phyloP scores from a whole-genome alignment of 2,329 filamentous ascomycete species.

The Microdochium nivale region DNA sequence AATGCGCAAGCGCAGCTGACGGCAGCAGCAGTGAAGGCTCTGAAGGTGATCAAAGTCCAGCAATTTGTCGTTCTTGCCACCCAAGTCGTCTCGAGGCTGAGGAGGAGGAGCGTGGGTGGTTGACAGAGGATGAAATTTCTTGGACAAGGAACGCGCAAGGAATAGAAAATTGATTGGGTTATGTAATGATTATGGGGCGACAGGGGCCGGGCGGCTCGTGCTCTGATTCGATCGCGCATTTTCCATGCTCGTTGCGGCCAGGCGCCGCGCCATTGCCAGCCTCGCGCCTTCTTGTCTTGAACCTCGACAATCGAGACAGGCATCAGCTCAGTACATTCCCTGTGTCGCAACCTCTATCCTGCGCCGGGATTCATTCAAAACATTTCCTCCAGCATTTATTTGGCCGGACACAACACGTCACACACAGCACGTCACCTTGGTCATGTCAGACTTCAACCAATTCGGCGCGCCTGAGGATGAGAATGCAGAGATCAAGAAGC shows the following conservation, averaged over 20 bases:
- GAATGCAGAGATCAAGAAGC: constrained; percentile 71
- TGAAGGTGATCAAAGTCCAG: too few species aligned
- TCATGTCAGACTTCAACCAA: constrained; percentile 66
- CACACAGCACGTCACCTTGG: too few species aligned
- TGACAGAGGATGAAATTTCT: not conserved
- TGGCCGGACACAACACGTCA: constrained; percentile 5
- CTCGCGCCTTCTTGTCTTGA: constrained; percentile 1
- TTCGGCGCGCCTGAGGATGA: constrained; percentile 73
- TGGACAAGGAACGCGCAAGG: not conserved
- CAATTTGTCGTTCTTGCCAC: too few species aligned
- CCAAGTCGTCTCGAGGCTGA: not conserved
- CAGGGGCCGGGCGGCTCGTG: not conserved
- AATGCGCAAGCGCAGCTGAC: too few species aligned
- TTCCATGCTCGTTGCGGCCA: not conserved
- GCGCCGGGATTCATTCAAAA: constrained; percentile 6
- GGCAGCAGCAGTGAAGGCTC: too few species aligned
- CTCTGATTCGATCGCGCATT: not conserved
- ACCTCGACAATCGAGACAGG: not conserved
- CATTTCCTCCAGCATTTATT: constrained; percentile 1
- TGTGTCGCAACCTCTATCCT: constrained; percentile 1
- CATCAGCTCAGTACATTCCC: not conserved
- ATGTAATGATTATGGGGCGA: not conserved
- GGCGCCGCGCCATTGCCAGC: not conserved
- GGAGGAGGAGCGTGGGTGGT: not conserved
- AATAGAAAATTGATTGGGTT: not conserved